Evolutionary conservation across 202 grass and related monocot genomes (phyloP), one percentile per base, ranked within the genome.

Genomic region (Hordeum pubiflorum): DNA sequence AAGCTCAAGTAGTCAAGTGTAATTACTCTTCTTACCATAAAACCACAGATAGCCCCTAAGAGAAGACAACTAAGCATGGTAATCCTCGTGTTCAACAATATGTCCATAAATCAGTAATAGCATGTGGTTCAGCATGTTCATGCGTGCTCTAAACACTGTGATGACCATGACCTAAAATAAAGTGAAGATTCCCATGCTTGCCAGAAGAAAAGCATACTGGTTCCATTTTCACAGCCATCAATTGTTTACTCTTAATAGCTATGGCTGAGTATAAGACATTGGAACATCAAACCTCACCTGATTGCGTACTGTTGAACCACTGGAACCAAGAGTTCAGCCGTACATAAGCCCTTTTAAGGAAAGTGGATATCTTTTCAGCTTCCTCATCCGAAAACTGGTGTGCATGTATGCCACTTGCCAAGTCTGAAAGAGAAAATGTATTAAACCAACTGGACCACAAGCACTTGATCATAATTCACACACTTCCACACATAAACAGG

Each of bases 251-350:
- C 41, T 3, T 55, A 18, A 54, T 58, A 80, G 32, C 64, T 32
- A 36, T 5, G 56, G 33, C 14, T n/a, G 17, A 81, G 38, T 52
- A 80, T 7, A 68, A 27, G 74, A 32, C 55, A 82, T 61, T 58
- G 46, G 65, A 46, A 79, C 38, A 87, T 34, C 58, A 58, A 83
- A 83, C 58, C 64, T 93, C 58, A 94, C 95, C 95, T 72, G 86
- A 88, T 77, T 98, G 95, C 68, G 92, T 93, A 24, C 58, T 93
- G 62, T 95, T 93, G 78, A 98, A 95, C 95, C 95, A 98, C 75
- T 95, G 95, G 81, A 98, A 95, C 95, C 95, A 98, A 88, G 89
- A 82, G 86, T 95, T 82, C 29, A 98, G 81, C 60, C 95, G 87
- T 36, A 83, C 52, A 57, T 95, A 93, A 78, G 92, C 92, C 75